Percentiles rank a stretch among this genome's conserved stretches.
These are phyloP conservation scores for Rhamnella rubrinervis DNA, from an alignment of 331 rosid species.

Conservation along the genomic window DNA sequence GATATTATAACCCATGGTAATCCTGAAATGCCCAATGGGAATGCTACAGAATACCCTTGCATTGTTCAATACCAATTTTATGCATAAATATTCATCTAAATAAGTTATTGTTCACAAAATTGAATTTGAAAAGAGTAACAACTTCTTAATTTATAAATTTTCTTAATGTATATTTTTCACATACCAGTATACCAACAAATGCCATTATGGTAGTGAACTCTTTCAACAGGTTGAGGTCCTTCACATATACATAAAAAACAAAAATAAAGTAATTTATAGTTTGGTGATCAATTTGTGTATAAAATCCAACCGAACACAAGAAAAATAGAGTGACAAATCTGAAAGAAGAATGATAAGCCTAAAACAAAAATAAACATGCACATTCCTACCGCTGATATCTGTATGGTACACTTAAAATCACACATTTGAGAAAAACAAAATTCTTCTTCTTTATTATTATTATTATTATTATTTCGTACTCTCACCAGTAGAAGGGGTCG, in stretches of 20 bases:
- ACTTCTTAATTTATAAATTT: too few species aligned
- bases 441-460: too few species aligned
- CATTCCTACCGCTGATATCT: slow-evolving; percentile 46
- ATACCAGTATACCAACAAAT: slow-evolving; percentile 24
- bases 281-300: not conserved
- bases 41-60: slow-evolving; percentile 3
- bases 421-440: not conserved
- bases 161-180: not conserved
- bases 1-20: slow-evolving; percentile 23
- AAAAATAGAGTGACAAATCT: slow-evolving; percentile 6
- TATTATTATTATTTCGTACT: too few species aligned
- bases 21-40: slow-evolving; percentile 23
- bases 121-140: too few species aligned
- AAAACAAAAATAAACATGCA: slow-evolving; percentile 34
- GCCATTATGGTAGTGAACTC: slow-evolving; percentile 20
- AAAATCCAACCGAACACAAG: too few species aligned
- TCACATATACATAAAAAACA: not conserved
- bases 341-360: slow-evolving; percentile 36
- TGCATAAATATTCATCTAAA: not conserved
- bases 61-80: not conserved
- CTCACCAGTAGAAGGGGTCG: slow-evolving; percentile 41
- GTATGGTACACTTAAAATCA: not conserved
- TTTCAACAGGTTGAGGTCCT: slow-evolving; percentile 7
- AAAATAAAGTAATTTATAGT: too few species aligned
- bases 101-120: not conserved